These are phyloP conservation scores for Calonectria multiphialidica DNA, from an alignment of 2,329 filamentous ascomycete species.

Conservation along the genomic window DNA sequence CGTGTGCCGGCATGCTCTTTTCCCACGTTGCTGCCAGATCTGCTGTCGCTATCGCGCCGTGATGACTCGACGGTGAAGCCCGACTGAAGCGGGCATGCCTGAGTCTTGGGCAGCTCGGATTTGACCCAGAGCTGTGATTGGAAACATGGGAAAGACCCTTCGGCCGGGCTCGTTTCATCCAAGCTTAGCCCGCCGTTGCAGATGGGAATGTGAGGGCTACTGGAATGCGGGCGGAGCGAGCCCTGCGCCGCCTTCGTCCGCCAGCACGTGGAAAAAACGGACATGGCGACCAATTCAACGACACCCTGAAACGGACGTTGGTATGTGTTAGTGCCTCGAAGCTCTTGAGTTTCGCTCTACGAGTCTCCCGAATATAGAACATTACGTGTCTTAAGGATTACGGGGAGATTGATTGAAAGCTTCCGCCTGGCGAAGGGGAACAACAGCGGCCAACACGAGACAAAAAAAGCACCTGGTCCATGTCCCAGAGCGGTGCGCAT, in stretches of 20 bases:
- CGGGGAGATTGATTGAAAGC: neutral
- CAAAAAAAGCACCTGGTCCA: constrained; percentile 3
- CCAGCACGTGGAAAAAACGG: constrained; percentile 10
- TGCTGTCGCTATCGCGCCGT: neutral
- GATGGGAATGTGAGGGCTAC: neutral
- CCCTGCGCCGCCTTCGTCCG: constrained; percentile 6
- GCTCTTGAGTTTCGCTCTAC: neutral
- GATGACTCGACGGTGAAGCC: constrained; percentile 8
- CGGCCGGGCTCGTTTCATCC: constrained; percentile 14
- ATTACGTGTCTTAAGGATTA: constrained; percentile 17
- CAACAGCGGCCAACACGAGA: constrained; percentile 10
- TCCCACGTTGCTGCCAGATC: neutral
- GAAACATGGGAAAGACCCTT: neutral
- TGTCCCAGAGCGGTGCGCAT: constrained; percentile 3
- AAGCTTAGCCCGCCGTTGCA: constrained; percentile 9
- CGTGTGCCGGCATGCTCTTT: neutral
- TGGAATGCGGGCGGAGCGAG: constrained; percentile 13
- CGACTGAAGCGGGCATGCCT: neutral
- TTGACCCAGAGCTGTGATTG: constrained; percentile 22
- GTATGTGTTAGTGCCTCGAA: constrained; percentile 2
- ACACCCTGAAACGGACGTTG: constrained; percentile 2
- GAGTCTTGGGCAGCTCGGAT: constrained; percentile 21
- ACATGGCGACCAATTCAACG: neutral
- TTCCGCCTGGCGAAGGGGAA: neutral
- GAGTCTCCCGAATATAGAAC: constrained; percentile 8